phyloP scores from a whole-genome alignment of 352 stramenopile genomes.

The Pythium coloratum region DNA sequence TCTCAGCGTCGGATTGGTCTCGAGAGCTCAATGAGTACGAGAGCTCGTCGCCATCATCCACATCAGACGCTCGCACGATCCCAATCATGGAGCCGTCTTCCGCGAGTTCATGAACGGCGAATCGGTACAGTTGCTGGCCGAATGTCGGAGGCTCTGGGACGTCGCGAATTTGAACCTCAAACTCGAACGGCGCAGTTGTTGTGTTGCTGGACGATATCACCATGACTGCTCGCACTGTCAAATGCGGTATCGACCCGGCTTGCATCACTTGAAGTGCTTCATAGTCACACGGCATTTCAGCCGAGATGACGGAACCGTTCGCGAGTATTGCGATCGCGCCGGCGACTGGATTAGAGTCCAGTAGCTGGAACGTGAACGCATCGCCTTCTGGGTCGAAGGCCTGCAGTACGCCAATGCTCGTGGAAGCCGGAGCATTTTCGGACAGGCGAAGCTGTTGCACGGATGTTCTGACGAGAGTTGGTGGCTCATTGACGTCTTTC shows the following conservation, averaged over 20 bases:
- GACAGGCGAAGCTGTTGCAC: conserved; percentile 28
- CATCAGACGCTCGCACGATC: conserved; percentile 38
- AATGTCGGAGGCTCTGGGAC: conserved; percentile 32
- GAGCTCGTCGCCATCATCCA: conserved; percentile 38
- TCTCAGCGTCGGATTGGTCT: conserved; percentile 6
- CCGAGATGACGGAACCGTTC: conserved; percentile 18
- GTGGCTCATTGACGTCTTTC: conserved; percentile 46
- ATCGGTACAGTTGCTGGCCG: conserved; percentile 23
- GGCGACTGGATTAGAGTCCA: conserved; percentile 29
- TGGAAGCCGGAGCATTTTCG: conserved; percentile 35
- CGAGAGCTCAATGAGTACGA: conserved; percentile 26
- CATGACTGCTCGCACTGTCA: conserved; percentile 17
- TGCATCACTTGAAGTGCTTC: conserved; percentile 17
- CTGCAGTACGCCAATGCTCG: conserved; percentile 37
- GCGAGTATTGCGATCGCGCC: conserved; percentile 17
- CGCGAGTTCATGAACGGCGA: conserved; percentile 47
- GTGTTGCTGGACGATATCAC: conserved; percentile 4
- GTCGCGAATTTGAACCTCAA: conserved; percentile 26
- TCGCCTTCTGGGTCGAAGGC: conserved; percentile 51
- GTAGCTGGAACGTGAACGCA: conserved; percentile 37
- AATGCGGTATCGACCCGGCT: background rate
- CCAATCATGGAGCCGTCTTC: conserved; percentile 35
- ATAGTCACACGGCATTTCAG: conserved; percentile 17
- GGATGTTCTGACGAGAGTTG: conserved; percentile 33
- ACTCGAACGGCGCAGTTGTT: conserved; percentile 22